Base-by-base conservation (phyloP, 192 early-diverging fungal genomes). In the Chytriomyces hyalinus region DNA sequence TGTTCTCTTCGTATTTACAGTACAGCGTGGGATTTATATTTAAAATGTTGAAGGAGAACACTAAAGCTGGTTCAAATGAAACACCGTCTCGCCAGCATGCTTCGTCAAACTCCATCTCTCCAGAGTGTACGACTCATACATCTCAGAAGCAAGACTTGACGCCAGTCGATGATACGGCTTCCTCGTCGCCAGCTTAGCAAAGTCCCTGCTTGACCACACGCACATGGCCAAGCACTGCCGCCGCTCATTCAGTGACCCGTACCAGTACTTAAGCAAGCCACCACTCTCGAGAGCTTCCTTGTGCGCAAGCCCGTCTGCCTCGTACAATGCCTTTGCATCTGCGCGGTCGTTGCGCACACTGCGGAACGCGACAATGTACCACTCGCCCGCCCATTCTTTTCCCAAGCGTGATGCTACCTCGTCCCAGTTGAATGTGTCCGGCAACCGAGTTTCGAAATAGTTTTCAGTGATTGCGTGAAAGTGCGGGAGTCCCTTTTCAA, bases 261-360 rank as follows among this genome's bases (percentile, higher is more conserved):
- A 88, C 84, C 87, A 88, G 44, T 88, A 87, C 73, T 83, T 83
- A 65, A 88, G 69, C 45, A 88, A 80, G 20, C 87, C 87, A 9
- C 87, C 87, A 63, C 72, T 80, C 62, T 81, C 74, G 6, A 73
- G 67, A 4, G 87, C 87, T 70, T 88, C 87, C 44, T 85, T 78
- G 46, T 88, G 87, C 7, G 87, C 85, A 22, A 67, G 57, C 13
- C 22, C 70, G 63, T 88, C 87, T 4, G 87, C 87, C 17, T 88
- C 81, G 61, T 83, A 88, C 2, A 88, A 63, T 49, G 67, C 45
- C 17, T 70, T 50, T 26, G 73, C 24, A 62, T 88, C 77, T 8
- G 87, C 87, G 44, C 76, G 15, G 5, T 63, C 73, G 46, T 76
- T 78, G 17, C 87, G 75, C 5, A 86, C 72, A 59, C 73, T 78